phyloP scores from a whole-genome alignment of 2,329 filamentous ascomycete genomes.

The Coniochaeta sp. region DNA sequence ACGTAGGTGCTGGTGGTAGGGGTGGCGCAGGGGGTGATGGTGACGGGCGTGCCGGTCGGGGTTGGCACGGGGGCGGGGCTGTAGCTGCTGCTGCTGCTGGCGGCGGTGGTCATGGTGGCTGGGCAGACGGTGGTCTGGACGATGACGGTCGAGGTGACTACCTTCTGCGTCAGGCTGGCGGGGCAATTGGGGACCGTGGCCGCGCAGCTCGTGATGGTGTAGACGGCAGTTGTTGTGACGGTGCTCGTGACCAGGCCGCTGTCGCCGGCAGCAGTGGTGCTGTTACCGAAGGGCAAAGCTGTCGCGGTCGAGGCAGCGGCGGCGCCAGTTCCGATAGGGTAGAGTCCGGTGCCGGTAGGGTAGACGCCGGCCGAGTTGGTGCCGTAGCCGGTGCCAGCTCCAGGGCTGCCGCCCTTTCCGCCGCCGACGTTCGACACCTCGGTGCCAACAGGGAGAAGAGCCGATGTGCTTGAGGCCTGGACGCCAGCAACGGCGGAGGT shows the following conservation, averaged over 20 bases:
- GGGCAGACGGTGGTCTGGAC: slow-evolving; percentile 18
- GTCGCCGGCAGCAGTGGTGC: not conserved
- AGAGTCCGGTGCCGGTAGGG: not conserved
- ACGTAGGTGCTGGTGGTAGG: slow-evolving; percentile 15
- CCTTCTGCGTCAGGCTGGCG: slow-evolving; percentile 14
- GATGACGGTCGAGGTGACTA: slow-evolving; percentile 17
- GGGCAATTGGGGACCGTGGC: slow-evolving; percentile 22
- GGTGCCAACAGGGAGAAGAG: not conserved
- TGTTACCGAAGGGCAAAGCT: not conserved
- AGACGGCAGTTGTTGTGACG: slow-evolving; percentile 14
- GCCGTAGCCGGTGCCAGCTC: not conserved
- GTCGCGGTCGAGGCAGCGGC: not conserved
- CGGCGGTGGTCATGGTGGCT: slow-evolving; percentile 8
- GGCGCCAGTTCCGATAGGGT: not conserved
- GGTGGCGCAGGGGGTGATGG: slow-evolving; percentile 12
- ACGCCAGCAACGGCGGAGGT: not conserved
- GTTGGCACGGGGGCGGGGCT: slow-evolving; percentile 6
- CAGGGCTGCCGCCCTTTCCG: not conserved
- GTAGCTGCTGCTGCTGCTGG: slow-evolving; percentile 3
- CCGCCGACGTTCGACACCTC: not conserved
- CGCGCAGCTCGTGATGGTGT: slow-evolving; percentile 21
- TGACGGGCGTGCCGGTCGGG: slow-evolving; percentile 11
- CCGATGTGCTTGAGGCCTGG: not conserved
- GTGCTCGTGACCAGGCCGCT: slow-evolving; percentile 14
- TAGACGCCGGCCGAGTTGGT: not conserved